These are phyloP conservation scores for Yarrowia sp. DNA, from an alignment of 805 yeast species.

Conservation along the genomic window DNA sequence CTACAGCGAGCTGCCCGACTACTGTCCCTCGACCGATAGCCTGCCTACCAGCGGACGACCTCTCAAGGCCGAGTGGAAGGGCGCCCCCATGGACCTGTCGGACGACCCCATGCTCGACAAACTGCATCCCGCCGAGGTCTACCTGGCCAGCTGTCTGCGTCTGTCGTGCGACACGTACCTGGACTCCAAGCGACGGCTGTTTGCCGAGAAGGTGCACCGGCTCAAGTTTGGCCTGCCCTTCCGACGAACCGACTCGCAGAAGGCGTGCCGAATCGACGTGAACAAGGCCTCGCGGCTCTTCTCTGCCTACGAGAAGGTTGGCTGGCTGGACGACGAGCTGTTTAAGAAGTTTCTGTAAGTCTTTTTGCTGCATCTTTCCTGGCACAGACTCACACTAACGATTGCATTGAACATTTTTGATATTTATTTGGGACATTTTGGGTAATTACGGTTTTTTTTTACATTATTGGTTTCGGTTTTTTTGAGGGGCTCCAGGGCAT, in stretches of 20 bases:
- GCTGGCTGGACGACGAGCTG: slow-evolving; percentile 84
- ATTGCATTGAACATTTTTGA: slow-evolving; percentile 38
- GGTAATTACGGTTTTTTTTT: slow-evolving; percentile 31
- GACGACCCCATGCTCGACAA: slow-evolving; percentile 73
- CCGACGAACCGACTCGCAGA: slow-evolving; percentile 96
- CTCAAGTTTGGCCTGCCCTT: slow-evolving; percentile 74
- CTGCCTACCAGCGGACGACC: slow-evolving; percentile 70
- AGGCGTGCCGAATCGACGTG: slow-evolving; percentile 96
- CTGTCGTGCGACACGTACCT: slow-evolving; percentile 83
- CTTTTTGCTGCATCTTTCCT: neutral
- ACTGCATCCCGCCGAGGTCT: slow-evolving; percentile 90
- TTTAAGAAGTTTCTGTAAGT: slow-evolving; percentile 58
- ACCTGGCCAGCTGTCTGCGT: slow-evolving; percentile 85
- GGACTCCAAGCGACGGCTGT: slow-evolving; percentile 81
- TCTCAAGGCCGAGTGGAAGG: slow-evolving; percentile 95
- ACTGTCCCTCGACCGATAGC: slow-evolving; percentile 71
- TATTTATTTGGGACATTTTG: slow-evolving; percentile 38
- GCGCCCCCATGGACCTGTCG: slow-evolving; percentile 91
- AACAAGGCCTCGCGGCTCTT: slow-evolving; percentile 91
- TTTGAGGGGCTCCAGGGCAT: slow-evolving; percentile 17
- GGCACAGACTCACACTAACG: slow-evolving; percentile 6
- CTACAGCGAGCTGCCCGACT: slow-evolving; percentile 66
- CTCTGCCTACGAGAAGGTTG: slow-evolving; percentile 89
- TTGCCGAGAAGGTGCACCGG: slow-evolving; percentile 86
- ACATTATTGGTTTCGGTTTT: slow-evolving; percentile 34